Evolutionary conservation across 176 grass and related monocot genomes (phyloP).

Genomic region (Pharus latifolius): DNA sequence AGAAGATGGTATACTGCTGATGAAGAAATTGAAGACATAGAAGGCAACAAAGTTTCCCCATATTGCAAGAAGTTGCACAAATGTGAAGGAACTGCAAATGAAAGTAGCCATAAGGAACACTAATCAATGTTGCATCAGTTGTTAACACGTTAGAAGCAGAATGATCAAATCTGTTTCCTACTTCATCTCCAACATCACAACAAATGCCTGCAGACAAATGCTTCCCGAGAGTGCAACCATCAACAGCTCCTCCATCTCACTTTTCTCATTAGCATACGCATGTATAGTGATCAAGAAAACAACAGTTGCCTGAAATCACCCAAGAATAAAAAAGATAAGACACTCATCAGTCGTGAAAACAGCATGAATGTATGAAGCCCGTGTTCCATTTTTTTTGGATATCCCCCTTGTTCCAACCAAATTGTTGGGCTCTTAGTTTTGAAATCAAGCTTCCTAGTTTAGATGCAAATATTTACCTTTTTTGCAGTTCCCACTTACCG

Average conservation of each 20-base stretch:
- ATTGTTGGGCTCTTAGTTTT: too few species aligned
- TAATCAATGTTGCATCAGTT: neutral
- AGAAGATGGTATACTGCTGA: constrained; percentile 64
- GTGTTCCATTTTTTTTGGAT: too few species aligned
- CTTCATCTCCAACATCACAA: constrained; percentile 85
- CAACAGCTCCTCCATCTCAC: constrained; percentile 93
- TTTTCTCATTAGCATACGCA: constrained; percentile 79
- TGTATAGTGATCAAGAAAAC: constrained; percentile 82
- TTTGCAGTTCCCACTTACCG: too few species aligned
- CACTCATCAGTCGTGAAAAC: neutral
- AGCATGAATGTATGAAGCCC: too few species aligned
- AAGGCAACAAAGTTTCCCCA: constrained; percentile 88
- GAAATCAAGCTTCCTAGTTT: too few species aligned
- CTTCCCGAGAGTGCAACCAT: constrained; percentile 90
- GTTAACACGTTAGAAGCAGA: neutral
- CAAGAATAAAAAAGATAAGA: neutral
- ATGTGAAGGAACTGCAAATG: constrained; percentile 70
- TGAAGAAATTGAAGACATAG: constrained; percentile 74
- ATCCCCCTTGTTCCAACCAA: too few species aligned
- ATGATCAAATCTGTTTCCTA: constrained; percentile 15
- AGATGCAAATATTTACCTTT: too few species aligned
- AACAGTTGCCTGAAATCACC: constrained; percentile 50
- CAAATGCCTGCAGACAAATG: constrained; percentile 93
- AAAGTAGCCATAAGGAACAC: constrained; percentile 7
- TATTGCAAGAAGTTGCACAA: constrained; percentile 74